Evolutionary conservation across 1,139 yeast genomes (phyloP), one percentile per base, ranked within the genome.

Genomic region (Candida smagusa): DNA sequence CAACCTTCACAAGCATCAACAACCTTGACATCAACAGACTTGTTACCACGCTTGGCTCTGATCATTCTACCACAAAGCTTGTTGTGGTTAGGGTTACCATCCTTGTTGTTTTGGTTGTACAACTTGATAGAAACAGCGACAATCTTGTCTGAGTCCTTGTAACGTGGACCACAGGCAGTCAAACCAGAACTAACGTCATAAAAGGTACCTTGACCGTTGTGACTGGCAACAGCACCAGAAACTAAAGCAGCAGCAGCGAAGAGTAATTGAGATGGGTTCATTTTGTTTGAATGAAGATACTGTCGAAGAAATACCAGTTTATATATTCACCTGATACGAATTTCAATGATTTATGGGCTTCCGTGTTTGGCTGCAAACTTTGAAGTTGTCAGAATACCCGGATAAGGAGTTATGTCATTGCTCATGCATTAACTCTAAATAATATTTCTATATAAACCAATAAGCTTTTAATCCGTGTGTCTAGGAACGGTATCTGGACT

Each of bases 181-280:
- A 24, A 24, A 39, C 85, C 86, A 41, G 79, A 58, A 16, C 79
- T 83, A 21, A 77, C 61, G 35, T 62, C 60, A 63, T 74, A 80
- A 68, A 58, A 80, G 38, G 86, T 80, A 46, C 82, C 85, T 41
- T 78, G 65, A 42, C 85, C 85, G 22, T 64, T 43, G 56, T 27
- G 16, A 27, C 29, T 27, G 12, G 29, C 29, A 27, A 12, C 9
- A 12, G 29, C 29, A 5, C 29, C 29, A 8, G 29, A 27, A 12
- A 11, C 9, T 9, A 27, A 12, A 8, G 16, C 16, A 27, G 29
- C 13, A 27, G 16, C 16, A 24, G 12, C 12, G 6, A 11, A 24
- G 27, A 24, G 12, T 9, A 24, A 11, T 9, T 9, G n/a, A 6
- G 27, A 9, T 24, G 27, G 27, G 27, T 24, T 24, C 27, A 24